Evolutionary conservation across 2,329 filamentous ascomycete genomes (phyloP).

Genomic region (Ceratocystis colombiana): DNA sequence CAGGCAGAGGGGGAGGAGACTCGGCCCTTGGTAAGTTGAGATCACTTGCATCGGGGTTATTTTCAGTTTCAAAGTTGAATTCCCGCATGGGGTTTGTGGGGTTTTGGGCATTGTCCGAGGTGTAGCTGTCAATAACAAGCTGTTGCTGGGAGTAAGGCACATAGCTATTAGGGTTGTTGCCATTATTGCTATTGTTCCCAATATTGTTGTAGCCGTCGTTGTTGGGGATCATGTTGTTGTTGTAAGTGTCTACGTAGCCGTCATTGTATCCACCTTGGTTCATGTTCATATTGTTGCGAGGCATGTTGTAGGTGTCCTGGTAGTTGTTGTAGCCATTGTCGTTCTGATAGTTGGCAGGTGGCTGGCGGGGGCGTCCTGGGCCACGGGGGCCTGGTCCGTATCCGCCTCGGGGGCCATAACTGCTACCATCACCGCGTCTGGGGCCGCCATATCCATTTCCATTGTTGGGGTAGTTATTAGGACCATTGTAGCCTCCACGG

Average conservation of each 20-base stretch:
- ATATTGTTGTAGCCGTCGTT: constrained; percentile 30
- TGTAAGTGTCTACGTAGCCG: constrained; percentile 8
- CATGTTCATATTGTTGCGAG: constrained; percentile 24
- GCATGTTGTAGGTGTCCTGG: constrained; percentile 33
- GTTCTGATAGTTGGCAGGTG: constrained; percentile 39
- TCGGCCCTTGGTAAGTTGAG: constrained; percentile 46
- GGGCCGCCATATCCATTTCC: constrained; percentile 38
- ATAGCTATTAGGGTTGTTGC: constrained; percentile 6
- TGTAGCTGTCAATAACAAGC: constrained; percentile 32
- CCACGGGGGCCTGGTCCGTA: constrained; percentile 37
- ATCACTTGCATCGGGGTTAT: constrained; percentile 35
- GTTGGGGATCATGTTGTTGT: constrained; percentile 26
- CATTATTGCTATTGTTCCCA: neutral
- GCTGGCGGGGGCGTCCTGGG: constrained; percentile 30
- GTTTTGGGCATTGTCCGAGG: constrained; percentile 26
- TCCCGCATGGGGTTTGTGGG: constrained; percentile 16
- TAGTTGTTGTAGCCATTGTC: constrained; percentile 24
- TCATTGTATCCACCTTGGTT: constrained; percentile 16
- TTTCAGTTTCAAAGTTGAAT: constrained; percentile 34
- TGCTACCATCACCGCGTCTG: constrained; percentile 35
- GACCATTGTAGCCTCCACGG: constrained; percentile 42
- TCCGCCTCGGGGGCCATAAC: constrained; percentile 36
- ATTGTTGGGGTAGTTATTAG: constrained; percentile 9
- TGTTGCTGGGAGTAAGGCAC: constrained; percentile 23
- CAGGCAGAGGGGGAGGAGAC: constrained; percentile 52